Evolutionary conservation across 441 rosid species (phyloP).

Genomic region (Geranium incanum): DNA sequence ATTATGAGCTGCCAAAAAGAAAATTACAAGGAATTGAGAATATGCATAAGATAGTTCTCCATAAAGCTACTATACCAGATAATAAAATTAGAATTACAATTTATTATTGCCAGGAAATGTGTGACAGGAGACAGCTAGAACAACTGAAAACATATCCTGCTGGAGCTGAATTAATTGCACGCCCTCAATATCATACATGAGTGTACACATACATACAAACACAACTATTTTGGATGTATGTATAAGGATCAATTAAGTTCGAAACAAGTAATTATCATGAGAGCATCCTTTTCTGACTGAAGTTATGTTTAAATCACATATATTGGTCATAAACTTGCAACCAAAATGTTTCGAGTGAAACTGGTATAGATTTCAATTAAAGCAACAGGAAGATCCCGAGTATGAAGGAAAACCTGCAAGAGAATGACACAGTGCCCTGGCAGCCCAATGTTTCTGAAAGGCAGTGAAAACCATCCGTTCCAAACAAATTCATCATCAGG

Average conservation of each 20-base stretch:
- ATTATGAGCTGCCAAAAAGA: background rate
- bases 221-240: background rate
- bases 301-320: conserved; percentile 4
- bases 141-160: conserved; percentile 5
- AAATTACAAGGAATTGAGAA: background rate
- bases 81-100: background rate
- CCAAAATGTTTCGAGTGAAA: conserved; percentile 13
- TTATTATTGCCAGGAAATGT: background rate
- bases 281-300: background rate
- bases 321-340: conserved; percentile 5
- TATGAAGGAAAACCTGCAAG: conserved; percentile 70
- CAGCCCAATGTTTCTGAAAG: conserved; percentile 69
- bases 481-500: conserved; percentile 95
- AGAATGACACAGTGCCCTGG: conserved; percentile 66
- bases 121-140: background rate
- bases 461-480: conserved; percentile 76
- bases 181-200: background rate
- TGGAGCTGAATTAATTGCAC: background rate
- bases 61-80: background rate
- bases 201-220: background rate
- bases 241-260: background rate
- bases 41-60: background rate
- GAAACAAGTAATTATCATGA: background rate
- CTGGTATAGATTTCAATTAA: conserved; percentile 11
- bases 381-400: conserved; percentile 28